phyloP scores from a whole-genome alignment of 495 filamentous ascomycete species.

The Penicillium crystallinum region DNA sequence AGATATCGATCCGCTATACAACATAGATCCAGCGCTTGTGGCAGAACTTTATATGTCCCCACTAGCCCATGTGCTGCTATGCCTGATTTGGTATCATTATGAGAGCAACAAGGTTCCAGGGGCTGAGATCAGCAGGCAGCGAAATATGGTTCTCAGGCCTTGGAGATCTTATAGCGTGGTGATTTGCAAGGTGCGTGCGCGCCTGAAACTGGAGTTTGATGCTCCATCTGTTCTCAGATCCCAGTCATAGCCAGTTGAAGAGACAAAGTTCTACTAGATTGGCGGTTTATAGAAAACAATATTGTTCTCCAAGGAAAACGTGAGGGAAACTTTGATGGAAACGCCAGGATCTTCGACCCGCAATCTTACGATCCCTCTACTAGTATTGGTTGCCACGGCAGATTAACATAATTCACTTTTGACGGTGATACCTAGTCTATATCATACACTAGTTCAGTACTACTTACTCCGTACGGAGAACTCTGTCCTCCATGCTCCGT shows the following conservation, averaged over 20 bases:
- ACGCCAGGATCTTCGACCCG: slow-evolving; percentile 1
- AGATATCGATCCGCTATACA: slow-evolving; percentile 3
- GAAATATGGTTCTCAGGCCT: not conserved
- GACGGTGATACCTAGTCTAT: too few species aligned
- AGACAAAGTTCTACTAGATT: not conserved
- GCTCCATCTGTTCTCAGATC: not conserved
- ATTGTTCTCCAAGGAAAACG: not conserved
- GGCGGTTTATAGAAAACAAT: not conserved
- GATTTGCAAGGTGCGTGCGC: not conserved
- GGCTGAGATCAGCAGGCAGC: not conserved
- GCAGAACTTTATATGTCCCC: slow-evolving; percentile 7
- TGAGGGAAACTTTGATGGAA: not conserved
- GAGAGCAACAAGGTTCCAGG: slow-evolving; percentile 6
- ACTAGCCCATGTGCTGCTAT: slow-evolving; percentile 6
- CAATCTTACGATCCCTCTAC: not conserved
- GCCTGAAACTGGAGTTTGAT: not conserved
- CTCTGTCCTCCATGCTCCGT: too few species aligned
- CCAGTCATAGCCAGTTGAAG: not conserved
- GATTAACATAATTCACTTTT: too few species aligned
- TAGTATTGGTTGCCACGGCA: not conserved
- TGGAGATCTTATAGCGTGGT: not conserved
- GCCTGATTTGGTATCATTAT: slow-evolving; percentile 5
- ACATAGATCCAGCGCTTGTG: slow-evolving; percentile 11
- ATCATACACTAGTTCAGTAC: not conserved
- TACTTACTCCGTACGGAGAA: too few species aligned